phyloP scores from a whole-genome alignment of 2,329 filamentous ascomycete genomes.

The Teratosphaeria viscida region DNA sequence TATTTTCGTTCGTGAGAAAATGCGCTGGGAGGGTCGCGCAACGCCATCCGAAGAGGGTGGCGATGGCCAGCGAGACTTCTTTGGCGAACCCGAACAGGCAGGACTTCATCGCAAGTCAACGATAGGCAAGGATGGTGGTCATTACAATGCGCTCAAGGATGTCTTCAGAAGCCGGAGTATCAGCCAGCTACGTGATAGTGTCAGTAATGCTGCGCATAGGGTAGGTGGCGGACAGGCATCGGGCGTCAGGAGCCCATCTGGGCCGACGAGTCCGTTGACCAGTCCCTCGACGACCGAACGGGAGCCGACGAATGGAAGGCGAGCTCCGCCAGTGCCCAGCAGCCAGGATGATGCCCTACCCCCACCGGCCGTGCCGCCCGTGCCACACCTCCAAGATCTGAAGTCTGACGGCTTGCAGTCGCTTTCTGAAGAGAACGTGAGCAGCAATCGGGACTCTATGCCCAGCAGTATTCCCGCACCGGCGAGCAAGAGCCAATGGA shows the following conservation, averaged over 20 bases:
- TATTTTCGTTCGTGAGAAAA: constrained; percentile 74
- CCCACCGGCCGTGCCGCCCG: constrained; percentile 17
- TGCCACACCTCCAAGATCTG: not conserved
- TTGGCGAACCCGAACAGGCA: constrained; percentile 1
- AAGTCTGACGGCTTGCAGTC: not conserved
- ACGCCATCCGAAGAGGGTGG: constrained; percentile 18
- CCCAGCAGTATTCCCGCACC: constrained; percentile 35
- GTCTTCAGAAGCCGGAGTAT: constrained; percentile 57
- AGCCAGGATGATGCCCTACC: constrained; percentile 16
- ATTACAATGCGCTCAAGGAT: constrained; percentile 42
- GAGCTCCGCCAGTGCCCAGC: constrained; percentile 9
- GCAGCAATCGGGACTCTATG: constrained; percentile 1
- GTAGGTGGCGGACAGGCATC: constrained; percentile 13
- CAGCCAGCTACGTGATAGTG: constrained; percentile 43
- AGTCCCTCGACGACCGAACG: constrained; percentile 34
- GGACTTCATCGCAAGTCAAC: constrained; percentile 8
- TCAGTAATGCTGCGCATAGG: constrained; percentile 16
- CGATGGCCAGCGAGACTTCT: constrained; percentile 4
- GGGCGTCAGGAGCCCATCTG: constrained; percentile 15
- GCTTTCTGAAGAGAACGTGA: constrained; percentile 2
- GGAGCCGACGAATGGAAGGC: constrained; percentile 3
- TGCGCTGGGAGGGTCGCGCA: constrained; percentile 40
- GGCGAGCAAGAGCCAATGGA: constrained; percentile 84
- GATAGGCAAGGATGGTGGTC: constrained; percentile 17
- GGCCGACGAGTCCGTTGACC: constrained; percentile 30